Evolutionary conservation across 148 eudicot genomes (phyloP).

Genomic region (Rhododendron griersonianum): DNA sequence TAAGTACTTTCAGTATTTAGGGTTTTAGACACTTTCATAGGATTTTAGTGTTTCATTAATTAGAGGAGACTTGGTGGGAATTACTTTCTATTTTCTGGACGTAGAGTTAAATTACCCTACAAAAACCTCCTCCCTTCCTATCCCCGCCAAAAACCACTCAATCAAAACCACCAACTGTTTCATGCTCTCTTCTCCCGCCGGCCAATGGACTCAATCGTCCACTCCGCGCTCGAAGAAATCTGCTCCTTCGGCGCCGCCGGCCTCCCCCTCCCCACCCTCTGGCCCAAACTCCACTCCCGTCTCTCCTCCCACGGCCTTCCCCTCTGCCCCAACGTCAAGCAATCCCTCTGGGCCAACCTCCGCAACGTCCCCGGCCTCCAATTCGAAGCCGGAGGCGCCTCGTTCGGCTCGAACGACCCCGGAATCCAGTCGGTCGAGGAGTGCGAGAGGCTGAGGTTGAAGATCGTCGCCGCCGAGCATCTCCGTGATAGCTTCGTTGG

Average conservation of each 20-base stretch:
- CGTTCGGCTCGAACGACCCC: constrained; percentile 17
- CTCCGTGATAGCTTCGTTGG: constrained; percentile 63
- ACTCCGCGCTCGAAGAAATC: constrained; percentile 63
- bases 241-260: constrained; percentile 58
- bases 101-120: no score
- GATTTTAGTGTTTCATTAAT: no score
- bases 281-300: constrained; percentile 42
- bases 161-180: not conserved
- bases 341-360: constrained; percentile 63
- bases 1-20: no score
- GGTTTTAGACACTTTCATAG: no score
- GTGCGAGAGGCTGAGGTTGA: constrained; percentile 50
- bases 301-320: constrained; percentile 49
- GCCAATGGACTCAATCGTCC: constrained; percentile 59
- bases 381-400: constrained; percentile 24
- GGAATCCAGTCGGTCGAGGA: constrained; percentile 36
- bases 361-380: constrained; percentile 48
- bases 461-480: constrained; percentile 54
- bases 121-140: no score
- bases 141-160: no score
- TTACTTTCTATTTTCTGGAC: no score
- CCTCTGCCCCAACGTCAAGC: constrained; percentile 52
- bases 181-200: not conserved
- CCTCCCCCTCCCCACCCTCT: constrained; percentile 45
- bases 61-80: no score